Conservation (phyloP, 768 basidiomycete species). For the Cystofilobasidium capitatum region DNA sequence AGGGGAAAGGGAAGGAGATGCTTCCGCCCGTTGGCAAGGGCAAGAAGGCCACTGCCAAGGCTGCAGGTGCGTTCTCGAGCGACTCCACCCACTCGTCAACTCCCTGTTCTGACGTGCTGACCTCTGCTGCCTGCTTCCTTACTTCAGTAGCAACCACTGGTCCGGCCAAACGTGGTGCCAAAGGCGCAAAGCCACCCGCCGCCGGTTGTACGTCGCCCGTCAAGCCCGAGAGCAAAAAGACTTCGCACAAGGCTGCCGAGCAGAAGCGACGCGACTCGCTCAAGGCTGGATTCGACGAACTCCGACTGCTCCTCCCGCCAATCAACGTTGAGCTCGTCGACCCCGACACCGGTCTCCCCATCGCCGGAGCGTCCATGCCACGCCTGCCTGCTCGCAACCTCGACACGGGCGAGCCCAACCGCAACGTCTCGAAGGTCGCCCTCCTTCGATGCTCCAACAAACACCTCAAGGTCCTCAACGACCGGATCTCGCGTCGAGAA, state of each 20-base stretch:
- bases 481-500: slow-evolving; percentile 67
- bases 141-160: neutral
- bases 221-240: slow-evolving; percentile 36
- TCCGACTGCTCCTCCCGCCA: slow-evolving; percentile 63
- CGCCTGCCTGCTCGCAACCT: slow-evolving; percentile 74
- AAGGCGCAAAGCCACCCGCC: neutral
- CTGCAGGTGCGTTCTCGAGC: neutral
- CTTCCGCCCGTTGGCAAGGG: neutral
- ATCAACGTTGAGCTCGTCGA: slow-evolving; percentile 62
- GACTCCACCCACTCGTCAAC: slow-evolving; percentile 58
- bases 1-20: slow-evolving; percentile 1
- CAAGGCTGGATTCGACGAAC: slow-evolving; percentile 66
- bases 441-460: slow-evolving; percentile 83
- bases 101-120: slow-evolving; percentile 36
- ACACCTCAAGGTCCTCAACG: slow-evolving; percentile 67
- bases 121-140: slow-evolving; percentile 32
- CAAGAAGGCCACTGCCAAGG: slow-evolving; percentile 4
- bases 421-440: slow-evolving; percentile 87
- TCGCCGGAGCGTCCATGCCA: slow-evolving; percentile 82
- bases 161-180: slow-evolving; percentile 29
- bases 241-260: slow-evolving; percentile 78
- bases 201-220: slow-evolving; percentile 25
- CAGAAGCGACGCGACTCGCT: slow-evolving; percentile 94
- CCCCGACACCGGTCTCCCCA: slow-evolving; percentile 59
- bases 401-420: slow-evolving; percentile 55